A percentile compares a stretch with the other conserved stretches of the same genome.
These are phyloP conservation scores for Talaromyces sp. DNA, from an alignment of 2,329 filamentous ascomycete genomes.

Conservation along the genomic window DNA sequence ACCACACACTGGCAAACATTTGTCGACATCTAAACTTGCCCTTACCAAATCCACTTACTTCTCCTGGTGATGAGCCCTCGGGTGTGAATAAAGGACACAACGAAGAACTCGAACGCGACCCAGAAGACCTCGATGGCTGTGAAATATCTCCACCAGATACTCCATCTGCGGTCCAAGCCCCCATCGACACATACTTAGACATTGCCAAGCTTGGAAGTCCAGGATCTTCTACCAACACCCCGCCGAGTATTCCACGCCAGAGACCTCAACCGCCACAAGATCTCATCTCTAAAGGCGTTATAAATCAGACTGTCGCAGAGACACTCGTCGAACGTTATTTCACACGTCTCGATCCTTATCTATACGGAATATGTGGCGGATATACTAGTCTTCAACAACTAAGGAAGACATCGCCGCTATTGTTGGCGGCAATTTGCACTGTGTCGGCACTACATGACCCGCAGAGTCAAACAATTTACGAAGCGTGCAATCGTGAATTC, in stretches of 20 bases:
- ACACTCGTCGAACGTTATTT: conserved; percentile 47
- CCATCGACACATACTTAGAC: conserved; percentile 40
- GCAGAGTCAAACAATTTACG: conserved; percentile 31
- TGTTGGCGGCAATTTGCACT: conserved; percentile 50
- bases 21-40: conserved; percentile 40
- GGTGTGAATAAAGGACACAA: conserved; percentile 1
- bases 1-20: conserved; percentile 32
- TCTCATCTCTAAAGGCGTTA: conserved; percentile 49
- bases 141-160: conserved; percentile 40
- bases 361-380: conserved; percentile 49
- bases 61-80: not conserved
- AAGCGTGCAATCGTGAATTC: conserved; percentile 50
- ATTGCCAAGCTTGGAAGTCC: conserved; percentile 39
- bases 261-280: conserved; percentile 32
- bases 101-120: conserved; percentile 9
- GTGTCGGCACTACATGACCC: conserved; percentile 53
- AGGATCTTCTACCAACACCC: conserved; percentile 30
- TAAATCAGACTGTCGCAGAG: conserved; percentile 48
- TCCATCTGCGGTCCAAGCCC: conserved; percentile 38
- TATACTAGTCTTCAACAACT: conserved; percentile 45
- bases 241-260: conserved; percentile 26
- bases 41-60: conserved; percentile 18
- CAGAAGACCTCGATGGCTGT: conserved; percentile 37
- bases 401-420: conserved; percentile 44
- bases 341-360: conserved; percentile 51